Base-by-base conservation (phyloP, 306 rosid species). In the Begonia masoniana region DNA sequence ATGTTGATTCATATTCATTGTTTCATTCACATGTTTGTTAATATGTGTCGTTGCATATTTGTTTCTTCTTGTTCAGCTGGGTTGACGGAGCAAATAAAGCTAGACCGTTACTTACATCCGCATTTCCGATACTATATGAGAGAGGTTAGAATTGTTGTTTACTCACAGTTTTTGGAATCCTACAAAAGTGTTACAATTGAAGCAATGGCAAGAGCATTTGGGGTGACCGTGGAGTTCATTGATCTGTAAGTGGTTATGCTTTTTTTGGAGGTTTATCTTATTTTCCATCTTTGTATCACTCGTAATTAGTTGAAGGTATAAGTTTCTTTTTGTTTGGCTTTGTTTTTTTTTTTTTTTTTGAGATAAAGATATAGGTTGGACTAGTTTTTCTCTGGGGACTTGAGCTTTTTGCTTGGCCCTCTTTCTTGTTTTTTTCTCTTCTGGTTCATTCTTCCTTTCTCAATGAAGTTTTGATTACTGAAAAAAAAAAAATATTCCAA, bases 201-300 rank as follows among this genome's bases (percentile, higher is more conserved):
- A 57, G 99, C 96, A 39, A 86, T 86, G 99, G 96, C 99, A 1
- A 92, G 71, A 71, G 94, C 95, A n/a, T 92, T 92, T 76, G 96
- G 99, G 12, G 96, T 92, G 10, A 75, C 96, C 0, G 95, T 86
- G 60, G 99, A 92, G 43, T 92, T 92, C 63, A 92, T 92, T 66
- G 96, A 92, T 66, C 42, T 86, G 96, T 92, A 78, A 77, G 99
- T 77, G 49, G 41, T 13, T 47, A 13, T 58, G 6, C 19, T 41
- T 62, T 13, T 6, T 46, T 50, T 47, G 62, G 6, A n/a, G 42
- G 45, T 52, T 51, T 35, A 56, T n/a, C 16, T 7, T 15, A 24
- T 46, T 4, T 48, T 43, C 6, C 21, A 10, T 36, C 7, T 26
- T 31, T 31, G 7, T 6, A 31, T 31, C 39, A 31, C 39, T 31